Conservation (phyloP, 2,329 filamentous ascomycete species). For the Zelopaecilomyces penicillatus region DNA sequence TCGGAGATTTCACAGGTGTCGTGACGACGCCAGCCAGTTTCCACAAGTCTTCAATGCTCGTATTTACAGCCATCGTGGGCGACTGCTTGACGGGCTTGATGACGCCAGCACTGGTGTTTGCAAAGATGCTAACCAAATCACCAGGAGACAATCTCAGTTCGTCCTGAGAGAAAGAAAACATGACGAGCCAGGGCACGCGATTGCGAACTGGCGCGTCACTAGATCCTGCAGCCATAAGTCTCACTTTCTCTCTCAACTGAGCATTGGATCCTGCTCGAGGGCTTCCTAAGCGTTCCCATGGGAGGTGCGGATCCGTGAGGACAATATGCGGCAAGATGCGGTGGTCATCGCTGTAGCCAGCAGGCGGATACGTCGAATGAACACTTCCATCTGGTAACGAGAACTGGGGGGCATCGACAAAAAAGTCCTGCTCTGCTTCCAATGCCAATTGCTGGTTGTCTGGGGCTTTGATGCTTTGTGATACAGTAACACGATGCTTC, state of each 20-base stretch:
- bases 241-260: not conserved
- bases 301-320: conserved; percentile 33
- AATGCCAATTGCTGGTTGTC: not conserved
- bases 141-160: conserved; percentile 23
- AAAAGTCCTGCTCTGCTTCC: conserved; percentile 19
- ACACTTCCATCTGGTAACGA: conserved; percentile 22
- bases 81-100: conserved; percentile 7
- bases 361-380: conserved; percentile 31
- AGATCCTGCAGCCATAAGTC: not conserved
- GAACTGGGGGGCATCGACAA: conserved; percentile 29
- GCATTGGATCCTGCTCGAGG: conserved; percentile 1
- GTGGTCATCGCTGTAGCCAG: conserved; percentile 25
- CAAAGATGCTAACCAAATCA: conserved; percentile 10
- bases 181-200: conserved; percentile 31
- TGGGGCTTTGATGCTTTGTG: conserved; percentile 5
- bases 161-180: conserved; percentile 22
- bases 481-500: conserved; percentile 5
- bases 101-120: conserved; percentile 2
- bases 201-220: conserved; percentile 11
- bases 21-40: conserved; percentile 1
- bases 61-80: conserved; percentile 10
- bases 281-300: conserved; percentile 31
- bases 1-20: not conserved
- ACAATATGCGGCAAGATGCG: conserved; percentile 35
- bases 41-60: conserved; percentile 9